A percentile compares a stretch with the other conserved stretches of the same genome.
These are phyloP conservation scores for Lanmaoa pseudosensibilis DNA, from an alignment of 768 basidiomycete species.

Conservation along the genomic window DNA sequence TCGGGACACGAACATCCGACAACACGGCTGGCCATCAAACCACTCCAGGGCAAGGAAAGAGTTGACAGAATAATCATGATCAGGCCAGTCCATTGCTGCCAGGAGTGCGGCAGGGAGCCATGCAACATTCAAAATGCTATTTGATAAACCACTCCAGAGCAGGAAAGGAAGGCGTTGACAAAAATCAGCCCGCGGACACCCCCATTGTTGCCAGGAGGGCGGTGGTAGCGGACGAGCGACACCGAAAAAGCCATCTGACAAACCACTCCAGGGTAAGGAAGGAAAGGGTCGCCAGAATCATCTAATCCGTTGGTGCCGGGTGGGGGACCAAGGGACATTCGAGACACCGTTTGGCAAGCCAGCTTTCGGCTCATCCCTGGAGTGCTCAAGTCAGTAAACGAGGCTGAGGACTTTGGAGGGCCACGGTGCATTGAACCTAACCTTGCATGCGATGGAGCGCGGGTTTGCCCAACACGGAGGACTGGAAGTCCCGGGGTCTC, in stretches of 20 bases:
- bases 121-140: neutral
- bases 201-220: neutral
- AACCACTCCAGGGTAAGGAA: neutral
- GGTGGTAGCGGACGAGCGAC: too few species aligned
- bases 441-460: neutral
- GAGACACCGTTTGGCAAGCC: neutral
- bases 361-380: neutral
- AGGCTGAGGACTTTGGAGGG: neutral
- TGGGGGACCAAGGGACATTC: too few species aligned
- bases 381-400: neutral
- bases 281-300: too few species aligned
- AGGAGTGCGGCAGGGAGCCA: neutral
- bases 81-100: neutral
- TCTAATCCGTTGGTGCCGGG: too few species aligned
- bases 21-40: neutral
- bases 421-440: neutral
- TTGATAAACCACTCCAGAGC: too few species aligned
- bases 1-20: neutral
- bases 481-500: too few species aligned
- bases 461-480: neutral
- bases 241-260: neutral
- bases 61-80: too few species aligned
- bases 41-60: too few species aligned
- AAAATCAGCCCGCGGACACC: neutral
- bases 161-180: too few species aligned